These are phyloP conservation scores for Smittium culicis DNA, from an alignment of 371 early-diverging fungal genomes.

Conservation along the genomic window DNA sequence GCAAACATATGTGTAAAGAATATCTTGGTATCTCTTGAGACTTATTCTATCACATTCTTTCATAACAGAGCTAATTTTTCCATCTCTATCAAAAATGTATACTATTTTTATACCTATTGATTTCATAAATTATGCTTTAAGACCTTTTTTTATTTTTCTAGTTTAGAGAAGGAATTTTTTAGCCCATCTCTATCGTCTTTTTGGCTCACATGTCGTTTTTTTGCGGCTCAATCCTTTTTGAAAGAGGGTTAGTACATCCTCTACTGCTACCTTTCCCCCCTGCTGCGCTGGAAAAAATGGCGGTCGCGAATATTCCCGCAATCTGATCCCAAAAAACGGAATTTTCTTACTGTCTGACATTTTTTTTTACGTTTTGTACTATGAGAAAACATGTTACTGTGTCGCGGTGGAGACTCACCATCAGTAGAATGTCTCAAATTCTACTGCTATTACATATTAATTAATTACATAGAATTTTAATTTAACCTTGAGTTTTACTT, in stretches of 20 bases:
- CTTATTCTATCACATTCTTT: too few species aligned
- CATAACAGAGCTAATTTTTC: neutral
- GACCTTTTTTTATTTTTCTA: neutral
- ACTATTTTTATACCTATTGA: neutral
- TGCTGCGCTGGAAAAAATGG: neutral
- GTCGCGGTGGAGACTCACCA: too few species aligned
- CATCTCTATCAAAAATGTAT: neutral
- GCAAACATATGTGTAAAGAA: neutral
- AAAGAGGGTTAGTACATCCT: neutral
- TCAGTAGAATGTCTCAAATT: too few species aligned
- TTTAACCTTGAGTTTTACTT: too few species aligned
- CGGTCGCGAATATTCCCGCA: neutral
- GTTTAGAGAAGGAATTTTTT: neutral
- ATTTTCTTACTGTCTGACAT: neutral
- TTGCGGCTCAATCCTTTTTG: neutral
- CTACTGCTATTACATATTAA: too few species aligned
- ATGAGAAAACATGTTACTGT: neutral
- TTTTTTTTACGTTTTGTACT: neutral
- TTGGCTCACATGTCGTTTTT: neutral
- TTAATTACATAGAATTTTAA: too few species aligned
- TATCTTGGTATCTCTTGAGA: neutral
- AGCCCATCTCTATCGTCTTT: neutral
- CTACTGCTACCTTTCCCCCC: neutral
- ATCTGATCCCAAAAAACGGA: neutral
- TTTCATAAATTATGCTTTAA: neutral